A percentile compares a stretch with the other conserved stretches of the same genome.
Evolutionary conservation across 1,284 basidiomycete genomes (phyloP).

Genomic region (Moniliophthora roreri): DNA sequence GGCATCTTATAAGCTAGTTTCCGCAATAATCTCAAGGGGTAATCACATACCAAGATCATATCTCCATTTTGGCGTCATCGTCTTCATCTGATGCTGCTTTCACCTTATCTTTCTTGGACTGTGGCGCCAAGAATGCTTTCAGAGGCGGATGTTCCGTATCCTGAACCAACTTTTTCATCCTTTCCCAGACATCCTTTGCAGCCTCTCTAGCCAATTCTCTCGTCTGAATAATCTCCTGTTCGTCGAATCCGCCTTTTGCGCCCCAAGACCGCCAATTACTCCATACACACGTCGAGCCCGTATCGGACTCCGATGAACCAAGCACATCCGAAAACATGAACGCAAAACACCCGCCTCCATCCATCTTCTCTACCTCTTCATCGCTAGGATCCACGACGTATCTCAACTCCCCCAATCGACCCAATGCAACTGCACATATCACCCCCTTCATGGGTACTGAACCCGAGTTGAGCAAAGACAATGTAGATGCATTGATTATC

Average conservation of each 20-base stretch:
- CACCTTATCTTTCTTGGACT: constrained; percentile 10
- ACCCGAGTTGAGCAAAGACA: constrained; percentile 65
- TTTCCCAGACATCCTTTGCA: constrained; percentile 44
- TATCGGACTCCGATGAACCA: constrained; percentile 15
- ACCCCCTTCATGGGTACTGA: constrained; percentile 72
- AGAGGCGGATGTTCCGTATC: constrained; percentile 13
- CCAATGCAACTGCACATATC: constrained; percentile 64
- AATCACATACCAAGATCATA: constrained; percentile 18
- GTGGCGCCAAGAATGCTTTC: neutral
- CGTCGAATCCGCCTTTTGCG: constrained; percentile 34
- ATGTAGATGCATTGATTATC: constrained; percentile 64
- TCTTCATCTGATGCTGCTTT: constrained; percentile 18
- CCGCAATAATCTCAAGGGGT: too few relatives aligned
- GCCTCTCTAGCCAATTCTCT: constrained; percentile 45
- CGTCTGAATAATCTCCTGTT: constrained; percentile 41
- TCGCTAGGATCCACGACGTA: constrained; percentile 57
- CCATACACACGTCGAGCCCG: constrained; percentile 45
- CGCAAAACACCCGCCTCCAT: constrained; percentile 62
- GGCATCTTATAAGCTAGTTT: too few relatives aligned
- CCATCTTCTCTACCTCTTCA: constrained; percentile 36
- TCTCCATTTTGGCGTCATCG: constrained; percentile 32
- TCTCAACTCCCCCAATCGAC: constrained; percentile 23
- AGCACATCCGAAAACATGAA: constrained; percentile 54
- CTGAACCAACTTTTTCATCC: constrained; percentile 44
- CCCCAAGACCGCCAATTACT: constrained; percentile 46